Evolutionary conservation across 73 alveolate genomes (phyloP).

Genomic region (Paraurostyla sp.): DNA sequence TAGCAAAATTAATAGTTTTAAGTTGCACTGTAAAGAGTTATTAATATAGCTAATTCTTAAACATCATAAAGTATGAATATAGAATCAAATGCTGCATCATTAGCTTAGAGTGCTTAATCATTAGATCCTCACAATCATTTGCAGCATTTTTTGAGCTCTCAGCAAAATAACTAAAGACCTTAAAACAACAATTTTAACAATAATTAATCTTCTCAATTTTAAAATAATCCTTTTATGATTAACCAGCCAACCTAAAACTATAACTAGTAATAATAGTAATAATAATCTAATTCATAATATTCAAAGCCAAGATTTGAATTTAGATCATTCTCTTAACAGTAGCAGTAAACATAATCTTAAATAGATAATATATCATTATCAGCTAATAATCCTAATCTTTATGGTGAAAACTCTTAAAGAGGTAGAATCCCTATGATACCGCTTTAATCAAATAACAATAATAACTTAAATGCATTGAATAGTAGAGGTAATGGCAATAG

Average conservation of each 20-base stretch:
- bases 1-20: too few species aligned
- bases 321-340: not conserved
- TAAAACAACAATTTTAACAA: not conserved
- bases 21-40: too few species aligned
- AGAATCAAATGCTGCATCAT: conserved; percentile 20
- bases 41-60: not conserved
- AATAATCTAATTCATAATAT: not conserved
- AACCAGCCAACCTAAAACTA: not conserved
- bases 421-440: conserved; percentile 57
- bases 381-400: not conserved
- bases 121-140: not conserved
- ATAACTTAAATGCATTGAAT: not conserved
- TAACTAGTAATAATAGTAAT: not conserved
- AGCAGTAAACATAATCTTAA: not conserved
- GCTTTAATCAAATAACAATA: not conserved
- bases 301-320: conserved; percentile 9
- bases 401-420: conserved; percentile 48
- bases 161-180: not conserved
- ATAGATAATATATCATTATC: not conserved
- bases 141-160: not conserved
- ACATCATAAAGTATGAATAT: not conserved
- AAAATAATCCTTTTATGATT: not conserved
- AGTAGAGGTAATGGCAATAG: not conserved
- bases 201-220: not conserved
- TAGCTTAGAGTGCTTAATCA: not conserved